Conservation (phyloP, 1,284 basidiomycete genomes). For the Amylostereum areolatum region DNA sequence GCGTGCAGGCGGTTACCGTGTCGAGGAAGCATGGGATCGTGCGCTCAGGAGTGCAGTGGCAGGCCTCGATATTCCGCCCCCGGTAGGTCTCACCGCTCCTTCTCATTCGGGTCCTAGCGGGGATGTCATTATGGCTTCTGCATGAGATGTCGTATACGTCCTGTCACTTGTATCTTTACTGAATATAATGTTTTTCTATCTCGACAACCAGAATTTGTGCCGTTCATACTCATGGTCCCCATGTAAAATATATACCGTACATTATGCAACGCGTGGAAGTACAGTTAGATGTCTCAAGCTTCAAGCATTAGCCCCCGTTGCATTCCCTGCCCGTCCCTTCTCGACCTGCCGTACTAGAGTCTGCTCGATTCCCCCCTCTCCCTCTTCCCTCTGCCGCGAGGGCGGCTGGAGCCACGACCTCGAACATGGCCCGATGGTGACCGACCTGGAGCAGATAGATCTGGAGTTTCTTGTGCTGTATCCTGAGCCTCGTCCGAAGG, state of each 20-base stretch:
- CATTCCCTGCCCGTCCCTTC: not conserved
- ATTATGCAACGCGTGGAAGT: no score
- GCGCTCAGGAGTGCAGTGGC: conserved; percentile 75
- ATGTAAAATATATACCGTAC: no score
- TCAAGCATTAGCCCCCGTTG: not conserved
- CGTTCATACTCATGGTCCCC: no score
- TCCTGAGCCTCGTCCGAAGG: not conserved
- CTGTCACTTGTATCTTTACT: no score
- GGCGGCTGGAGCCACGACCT: not conserved
- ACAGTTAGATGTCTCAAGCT: no score
- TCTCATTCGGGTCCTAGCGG: conserved; percentile 7
- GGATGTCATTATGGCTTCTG: conserved; percentile 37
- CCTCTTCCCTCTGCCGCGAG: not conserved
- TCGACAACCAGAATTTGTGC: no score
- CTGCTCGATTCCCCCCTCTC: not conserved
- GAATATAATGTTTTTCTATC: no score
- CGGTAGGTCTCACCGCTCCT: conserved; percentile 15
- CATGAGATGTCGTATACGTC: not conserved
- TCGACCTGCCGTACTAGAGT: not conserved
- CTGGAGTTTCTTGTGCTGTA: not conserved
- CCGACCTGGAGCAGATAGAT: not conserved
- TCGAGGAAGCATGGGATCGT: conserved; percentile 84
- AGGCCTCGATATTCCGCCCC: conserved; percentile 55
- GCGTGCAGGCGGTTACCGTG: conserved; percentile 78
- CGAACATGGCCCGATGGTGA: not conserved